Conservation (phyloP, 176 grass and related monocot species). For the Hyparrhenia diplandra region DNA sequence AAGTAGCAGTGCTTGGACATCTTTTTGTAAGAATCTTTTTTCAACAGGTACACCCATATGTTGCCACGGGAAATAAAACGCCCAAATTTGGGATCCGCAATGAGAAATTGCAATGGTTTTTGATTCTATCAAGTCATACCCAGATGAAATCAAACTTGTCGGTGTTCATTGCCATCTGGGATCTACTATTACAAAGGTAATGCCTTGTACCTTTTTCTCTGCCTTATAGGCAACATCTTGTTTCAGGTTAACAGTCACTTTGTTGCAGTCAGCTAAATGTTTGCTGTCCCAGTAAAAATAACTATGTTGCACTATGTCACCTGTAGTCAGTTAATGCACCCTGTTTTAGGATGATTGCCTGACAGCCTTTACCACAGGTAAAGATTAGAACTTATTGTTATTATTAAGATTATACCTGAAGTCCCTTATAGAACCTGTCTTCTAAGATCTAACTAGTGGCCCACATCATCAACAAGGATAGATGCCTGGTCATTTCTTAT, state of each 20-base stretch:
- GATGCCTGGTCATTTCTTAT: neutral
- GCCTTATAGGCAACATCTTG: neutral
- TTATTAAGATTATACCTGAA: neutral
- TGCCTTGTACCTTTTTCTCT: neutral
- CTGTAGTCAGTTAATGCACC: neutral
- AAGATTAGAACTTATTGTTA: neutral
- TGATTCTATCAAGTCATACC: conserved; percentile 76
- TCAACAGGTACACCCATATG: conserved; percentile 90
- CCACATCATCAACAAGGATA: neutral
- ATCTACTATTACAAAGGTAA: conserved; percentile 97
- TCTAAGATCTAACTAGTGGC: neutral
- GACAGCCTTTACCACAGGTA: neutral
- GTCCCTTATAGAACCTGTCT: neutral
- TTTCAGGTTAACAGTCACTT: neutral
- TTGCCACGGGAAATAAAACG: conserved; percentile 98
- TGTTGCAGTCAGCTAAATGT: neutral
- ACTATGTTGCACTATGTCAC: neutral
- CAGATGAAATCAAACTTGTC: conserved; percentile 83
- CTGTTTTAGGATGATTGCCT: neutral
- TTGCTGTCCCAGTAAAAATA: neutral
- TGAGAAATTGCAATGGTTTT: conserved; percentile 96
- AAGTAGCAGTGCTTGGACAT: neutral
- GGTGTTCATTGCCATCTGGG: conserved; percentile 96
- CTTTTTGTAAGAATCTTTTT: conserved; percentile 8
- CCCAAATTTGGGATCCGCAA: conserved; percentile 98